Evolutionary conservation across 108 stramenopile species (phyloP).

Genomic region (Fragilaria crotonensis): DNA sequence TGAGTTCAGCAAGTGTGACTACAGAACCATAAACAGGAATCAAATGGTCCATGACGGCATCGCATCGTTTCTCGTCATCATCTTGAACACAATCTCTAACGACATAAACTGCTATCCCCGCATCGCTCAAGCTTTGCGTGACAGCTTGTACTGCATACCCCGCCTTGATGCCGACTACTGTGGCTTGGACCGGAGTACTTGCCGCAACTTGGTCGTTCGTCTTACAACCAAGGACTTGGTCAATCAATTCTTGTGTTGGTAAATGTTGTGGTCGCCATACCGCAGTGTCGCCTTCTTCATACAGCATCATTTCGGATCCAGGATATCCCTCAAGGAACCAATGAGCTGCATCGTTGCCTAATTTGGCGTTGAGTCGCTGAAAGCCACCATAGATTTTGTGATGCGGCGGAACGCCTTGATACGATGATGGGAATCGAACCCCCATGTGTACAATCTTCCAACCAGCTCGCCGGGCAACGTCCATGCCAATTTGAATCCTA

Average conservation of each 20-base stretch:
- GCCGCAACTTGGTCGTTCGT: slow-evolving; percentile 7
- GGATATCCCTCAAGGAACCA: slow-evolving; percentile 31
- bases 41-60: slow-evolving; percentile 26
- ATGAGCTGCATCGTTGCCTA: slow-evolving; percentile 19
- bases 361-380: slow-evolving; percentile 16
- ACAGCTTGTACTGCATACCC: slow-evolving; percentile 31
- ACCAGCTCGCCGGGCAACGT: slow-evolving; percentile 17
- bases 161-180: slow-evolving; percentile 16
- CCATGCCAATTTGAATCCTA: slow-evolving; percentile 15
- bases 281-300: neutral
- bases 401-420: slow-evolving; percentile 16
- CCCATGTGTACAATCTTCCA: slow-evolving; percentile 15
- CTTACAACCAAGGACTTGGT: slow-evolving; percentile 4
- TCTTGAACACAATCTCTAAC: slow-evolving; percentile 28
- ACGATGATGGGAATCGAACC: slow-evolving; percentile 14
- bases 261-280: slow-evolving; percentile 18
- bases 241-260: slow-evolving; percentile 8
- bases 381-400: slow-evolving; percentile 32
- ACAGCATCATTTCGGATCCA: slow-evolving; percentile 10
- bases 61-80: slow-evolving; percentile 17
- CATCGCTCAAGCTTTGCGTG: slow-evolving; percentile 24
- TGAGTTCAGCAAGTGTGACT: slow-evolving; percentile 21
- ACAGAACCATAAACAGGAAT: slow-evolving; percentile 22
- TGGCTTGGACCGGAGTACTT: neutral
- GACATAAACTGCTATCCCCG: slow-evolving; percentile 15